Evolutionary conservation across 176 grass and related monocot species (phyloP).

Genomic region (Aegilops bicornis): DNA sequence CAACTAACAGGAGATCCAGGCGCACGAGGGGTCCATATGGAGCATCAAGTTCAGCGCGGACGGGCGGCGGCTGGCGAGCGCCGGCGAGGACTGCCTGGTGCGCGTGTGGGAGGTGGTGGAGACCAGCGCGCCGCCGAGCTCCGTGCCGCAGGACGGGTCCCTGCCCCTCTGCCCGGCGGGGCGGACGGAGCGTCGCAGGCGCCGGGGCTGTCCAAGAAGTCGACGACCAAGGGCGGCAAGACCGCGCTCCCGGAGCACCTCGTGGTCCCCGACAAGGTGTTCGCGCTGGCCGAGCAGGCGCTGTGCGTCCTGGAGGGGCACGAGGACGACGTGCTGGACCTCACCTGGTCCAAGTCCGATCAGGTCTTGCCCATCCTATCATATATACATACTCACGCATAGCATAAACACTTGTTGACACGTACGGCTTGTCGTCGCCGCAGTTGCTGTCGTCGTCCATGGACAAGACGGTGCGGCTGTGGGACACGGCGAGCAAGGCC

Average conservation of each 20-base stretch:
- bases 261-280: conserved; percentile 72
- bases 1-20: conserved; percentile 49
- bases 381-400: neutral
- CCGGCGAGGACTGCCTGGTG: conserved; percentile 77
- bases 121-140: conserved; percentile 42
- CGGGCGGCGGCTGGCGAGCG: conserved; percentile 69
- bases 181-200: conserved; percentile 4
- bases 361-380: neutral
- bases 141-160: conserved; percentile 27
- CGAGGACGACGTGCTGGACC: conserved; percentile 82
- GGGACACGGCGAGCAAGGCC: conserved; percentile 62
- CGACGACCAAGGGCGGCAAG: conserved; percentile 44
- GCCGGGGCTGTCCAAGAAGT: conserved; percentile 45
- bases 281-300: conserved; percentile 77
- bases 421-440: neutral
- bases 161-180: neutral
- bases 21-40: conserved; percentile 93
- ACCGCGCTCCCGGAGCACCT: conserved; percentile 69
- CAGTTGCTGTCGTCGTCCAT: conserved; percentile 91
- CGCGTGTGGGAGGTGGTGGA: conserved; percentile 79
- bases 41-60: conserved; percentile 83
- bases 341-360: conserved; percentile 87
- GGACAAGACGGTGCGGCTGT: conserved; percentile 97
- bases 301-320: conserved; percentile 82
- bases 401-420: neutral